Conservation (phyloP, 345 rosid species). For the Citrus unshiu region DNA sequence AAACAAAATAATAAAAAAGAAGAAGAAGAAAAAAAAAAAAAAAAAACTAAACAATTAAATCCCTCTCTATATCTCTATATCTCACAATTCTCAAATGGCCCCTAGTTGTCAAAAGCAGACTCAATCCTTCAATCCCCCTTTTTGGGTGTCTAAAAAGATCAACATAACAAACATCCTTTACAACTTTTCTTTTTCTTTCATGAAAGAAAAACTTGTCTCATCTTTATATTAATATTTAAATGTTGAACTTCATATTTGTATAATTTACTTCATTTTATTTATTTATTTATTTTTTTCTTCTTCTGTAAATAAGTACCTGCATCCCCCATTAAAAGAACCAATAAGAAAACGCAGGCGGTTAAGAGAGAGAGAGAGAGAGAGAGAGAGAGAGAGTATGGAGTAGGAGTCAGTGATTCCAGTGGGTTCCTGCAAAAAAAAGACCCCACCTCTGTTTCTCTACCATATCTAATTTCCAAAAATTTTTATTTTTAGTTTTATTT, state of each 20-base stretch:
- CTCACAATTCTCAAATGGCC: background rate
- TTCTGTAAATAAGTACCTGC: conserved; percentile 29
- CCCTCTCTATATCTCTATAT: background rate
- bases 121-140: background rate
- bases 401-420: conserved; percentile 71
- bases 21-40: background rate
- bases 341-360: conserved; percentile 80
- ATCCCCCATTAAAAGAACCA: conserved; percentile 47
- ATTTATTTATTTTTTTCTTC: background rate
- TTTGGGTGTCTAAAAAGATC: background rate
- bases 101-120: conserved; percentile 24
- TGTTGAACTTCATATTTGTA: conserved; percentile 16
- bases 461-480: background rate
- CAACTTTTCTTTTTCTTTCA: conserved; percentile 4
- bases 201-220: conserved; percentile 28
- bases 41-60: background rate
- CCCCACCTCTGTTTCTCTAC: conserved; percentile 33
- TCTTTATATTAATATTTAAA: conserved; percentile 4
- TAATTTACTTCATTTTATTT: background rate
- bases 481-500: conserved; percentile 9
- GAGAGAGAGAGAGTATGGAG: conserved; percentile 54
- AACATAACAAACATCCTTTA: background rate
- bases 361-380: conserved; percentile 41
- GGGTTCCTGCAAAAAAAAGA: conserved; percentile 43
- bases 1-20: background rate